Conservation (phyloP, 2,329 filamentous ascomycete genomes). For the Aschersonia sp. region DNA sequence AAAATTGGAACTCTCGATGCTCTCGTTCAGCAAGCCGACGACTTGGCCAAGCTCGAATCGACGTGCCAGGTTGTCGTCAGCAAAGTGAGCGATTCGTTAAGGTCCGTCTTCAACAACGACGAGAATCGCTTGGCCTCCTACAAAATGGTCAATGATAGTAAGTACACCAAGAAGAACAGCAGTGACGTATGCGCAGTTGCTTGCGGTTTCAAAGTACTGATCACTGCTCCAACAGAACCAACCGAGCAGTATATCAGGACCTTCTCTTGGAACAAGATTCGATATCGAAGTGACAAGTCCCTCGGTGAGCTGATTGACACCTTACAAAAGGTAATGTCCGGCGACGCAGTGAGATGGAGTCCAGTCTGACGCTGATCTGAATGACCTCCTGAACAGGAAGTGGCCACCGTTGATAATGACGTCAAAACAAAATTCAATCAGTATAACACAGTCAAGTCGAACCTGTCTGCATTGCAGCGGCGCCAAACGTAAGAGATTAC, state of each 20-base stretch:
- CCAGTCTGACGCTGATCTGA: background rate
- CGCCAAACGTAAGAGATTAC: slow-evolving; percentile 59
- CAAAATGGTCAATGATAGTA: slow-evolving; percentile 91
- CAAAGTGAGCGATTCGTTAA: slow-evolving; percentile 80
- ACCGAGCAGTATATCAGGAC: slow-evolving; percentile 81
- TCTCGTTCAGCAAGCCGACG: slow-evolving; percentile 90
- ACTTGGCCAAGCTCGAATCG: slow-evolving; percentile 74
- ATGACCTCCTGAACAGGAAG: slow-evolving; percentile 43
- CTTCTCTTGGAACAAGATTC: slow-evolving; percentile 96
- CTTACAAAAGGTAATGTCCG: slow-evolving; percentile 58
- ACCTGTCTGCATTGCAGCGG: slow-evolving; percentile 65
- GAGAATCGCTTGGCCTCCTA: slow-evolving; percentile 72
- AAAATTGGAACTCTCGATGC: slow-evolving; percentile 96
- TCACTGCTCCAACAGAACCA: slow-evolving; percentile 48
- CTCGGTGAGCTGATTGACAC: slow-evolving; percentile 76
- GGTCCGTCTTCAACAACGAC: slow-evolving; percentile 69
- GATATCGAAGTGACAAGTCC: slow-evolving; percentile 86
- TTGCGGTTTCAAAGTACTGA: too few species aligned
- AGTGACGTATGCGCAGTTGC: slow-evolving; percentile 52
- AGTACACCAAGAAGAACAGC: slow-evolving; percentile 62
- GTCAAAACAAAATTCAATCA: slow-evolving; percentile 89
- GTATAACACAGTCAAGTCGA: slow-evolving; percentile 84
- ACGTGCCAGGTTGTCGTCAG: slow-evolving; percentile 69
- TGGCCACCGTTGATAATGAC: slow-evolving; percentile 85
- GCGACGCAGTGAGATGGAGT: too few species aligned